These are phyloP conservation scores for Somion occarium DNA, from an alignment of 1,284 basidiomycete genomes.

Conservation along the genomic window DNA sequence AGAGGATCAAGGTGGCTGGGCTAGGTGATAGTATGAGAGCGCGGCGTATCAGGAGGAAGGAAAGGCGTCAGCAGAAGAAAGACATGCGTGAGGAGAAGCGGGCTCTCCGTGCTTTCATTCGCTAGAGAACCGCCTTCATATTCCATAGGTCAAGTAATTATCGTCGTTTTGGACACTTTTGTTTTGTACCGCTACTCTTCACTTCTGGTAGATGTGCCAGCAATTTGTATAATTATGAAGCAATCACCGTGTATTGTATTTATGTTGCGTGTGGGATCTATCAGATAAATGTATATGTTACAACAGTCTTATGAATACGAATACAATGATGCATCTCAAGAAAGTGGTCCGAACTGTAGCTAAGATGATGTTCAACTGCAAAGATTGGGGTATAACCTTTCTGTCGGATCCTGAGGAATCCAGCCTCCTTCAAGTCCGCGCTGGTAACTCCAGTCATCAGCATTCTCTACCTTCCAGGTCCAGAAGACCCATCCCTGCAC, in stretches of 20 bases:
- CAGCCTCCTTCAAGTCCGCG: conserved; percentile 65
- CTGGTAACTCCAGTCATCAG: conserved; percentile 75
- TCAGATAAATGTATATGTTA: background rate
- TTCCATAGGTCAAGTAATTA: background rate
- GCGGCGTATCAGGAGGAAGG: conserved; percentile 9
- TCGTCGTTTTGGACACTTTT: background rate
- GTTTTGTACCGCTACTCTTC: background rate
- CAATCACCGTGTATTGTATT: background rate
- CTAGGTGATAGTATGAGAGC: background rate
- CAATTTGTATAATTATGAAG: background rate
- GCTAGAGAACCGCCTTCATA: background rate
- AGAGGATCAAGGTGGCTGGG: conserved; percentile 12
- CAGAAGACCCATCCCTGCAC: conserved; percentile 80
- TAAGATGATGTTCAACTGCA: conserved; percentile 28
- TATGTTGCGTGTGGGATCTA: background rate
- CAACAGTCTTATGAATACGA: too few relatives aligned
- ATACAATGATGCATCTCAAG: too few relatives aligned
- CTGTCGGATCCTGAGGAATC: conserved; percentile 63
- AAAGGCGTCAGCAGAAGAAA: conserved; percentile 7
- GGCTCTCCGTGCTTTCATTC: background rate
- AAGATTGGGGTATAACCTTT: conserved; percentile 56
- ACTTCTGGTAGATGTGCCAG: background rate
- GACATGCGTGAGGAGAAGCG: background rate
- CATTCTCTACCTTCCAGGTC: conserved; percentile 81
- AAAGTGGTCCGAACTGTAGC: too few relatives aligned